Evolutionary conservation across 306 rosid species (phyloP), one percentile per base, ranked within the genome.

Genomic region (Casuarina cunninghamiana): DNA sequence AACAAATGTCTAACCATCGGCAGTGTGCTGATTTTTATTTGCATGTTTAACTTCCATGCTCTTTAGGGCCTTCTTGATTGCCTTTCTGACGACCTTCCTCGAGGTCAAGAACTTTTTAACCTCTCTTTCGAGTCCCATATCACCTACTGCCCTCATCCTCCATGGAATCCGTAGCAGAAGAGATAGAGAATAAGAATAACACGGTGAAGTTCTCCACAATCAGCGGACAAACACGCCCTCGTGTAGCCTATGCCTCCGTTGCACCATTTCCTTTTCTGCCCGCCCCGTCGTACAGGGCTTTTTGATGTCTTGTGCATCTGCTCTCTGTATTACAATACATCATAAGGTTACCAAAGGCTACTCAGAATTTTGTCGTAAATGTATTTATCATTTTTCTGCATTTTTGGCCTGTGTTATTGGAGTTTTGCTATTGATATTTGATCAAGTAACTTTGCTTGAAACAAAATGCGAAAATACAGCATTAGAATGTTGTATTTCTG

Each of bases 261-360:
- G 97, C 98, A 38, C 97, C 97, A 1, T 92, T 95, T 75, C 98
- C 98, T 21, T 95, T 92, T 74, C 85, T 95, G 84, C 97, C 98
- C 12, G 97, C 88, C 77, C 98, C 98, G 37, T 76, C 81, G 2
- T 89, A 90, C 75, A 79, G 71, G 26, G 42, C 71, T 76, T 72
- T 77, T 76, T 88, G 86, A 89, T 69, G 50, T 77, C 46, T 21
- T 58, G 13, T 66, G 61, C 44, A 5, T 61, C 32, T 43, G 21
- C 69, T 37, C 77, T 72, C 77, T 67, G 73, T 72, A 46, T 72
- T 35, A 70, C 71, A 3, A 7, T 68, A 38, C 21, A 15, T 61
- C 45, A 76, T 43, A 69, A 72, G 15, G 69, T 19, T 43, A 6
- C 68, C 57, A 35, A 55, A 35, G 37, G 26, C 41, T 46, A 16